Conservation (phyloP, 805 yeast genomes). For the Yarrowia sp. region DNA sequence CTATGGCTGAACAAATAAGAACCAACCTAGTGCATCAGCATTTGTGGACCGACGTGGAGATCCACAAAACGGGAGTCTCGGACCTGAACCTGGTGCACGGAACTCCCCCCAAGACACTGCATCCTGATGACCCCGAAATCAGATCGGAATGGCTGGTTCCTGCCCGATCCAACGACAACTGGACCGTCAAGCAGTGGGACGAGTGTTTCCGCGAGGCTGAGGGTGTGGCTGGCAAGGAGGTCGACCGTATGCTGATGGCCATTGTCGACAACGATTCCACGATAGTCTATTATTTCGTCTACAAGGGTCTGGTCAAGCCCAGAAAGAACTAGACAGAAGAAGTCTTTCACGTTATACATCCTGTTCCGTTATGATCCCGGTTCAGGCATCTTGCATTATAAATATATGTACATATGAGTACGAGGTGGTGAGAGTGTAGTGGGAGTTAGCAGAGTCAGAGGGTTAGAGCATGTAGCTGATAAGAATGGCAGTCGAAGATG, state of each 20-base stretch:
- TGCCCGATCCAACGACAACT: constrained; percentile 45
- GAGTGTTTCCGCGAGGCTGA: constrained; percentile 47
- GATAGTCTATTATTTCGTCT: constrained; percentile 54
- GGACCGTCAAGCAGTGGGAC: constrained; percentile 50
- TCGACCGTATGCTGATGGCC: constrained; percentile 51
- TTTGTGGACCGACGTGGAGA: constrained; percentile 49
- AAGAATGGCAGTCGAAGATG: too few species aligned
- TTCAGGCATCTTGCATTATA: constrained; percentile 29
- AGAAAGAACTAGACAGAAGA: constrained; percentile 48
- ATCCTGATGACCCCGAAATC: constrained; percentile 41
- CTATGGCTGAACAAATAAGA: constrained; percentile 43
- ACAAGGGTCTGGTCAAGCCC: constrained; percentile 52
- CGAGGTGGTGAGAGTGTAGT: too few species aligned
- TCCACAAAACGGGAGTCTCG: constrained; percentile 35
- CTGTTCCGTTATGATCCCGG: constrained; percentile 23
- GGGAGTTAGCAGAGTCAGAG: too few species aligned
- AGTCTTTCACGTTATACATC: not conserved
- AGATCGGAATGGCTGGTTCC: constrained; percentile 46
- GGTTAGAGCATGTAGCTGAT: too few species aligned
- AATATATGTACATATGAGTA: constrained; percentile 16
- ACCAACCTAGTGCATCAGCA: constrained; percentile 51
- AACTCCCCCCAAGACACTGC: constrained; percentile 50
- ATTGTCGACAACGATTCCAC: constrained; percentile 54
- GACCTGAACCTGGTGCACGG: constrained; percentile 43
- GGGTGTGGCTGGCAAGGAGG: constrained; percentile 30